These are phyloP conservation scores for Yamadazyma dendronema DNA, from an alignment of 1,139 yeast species.

Conservation along the genomic window DNA sequence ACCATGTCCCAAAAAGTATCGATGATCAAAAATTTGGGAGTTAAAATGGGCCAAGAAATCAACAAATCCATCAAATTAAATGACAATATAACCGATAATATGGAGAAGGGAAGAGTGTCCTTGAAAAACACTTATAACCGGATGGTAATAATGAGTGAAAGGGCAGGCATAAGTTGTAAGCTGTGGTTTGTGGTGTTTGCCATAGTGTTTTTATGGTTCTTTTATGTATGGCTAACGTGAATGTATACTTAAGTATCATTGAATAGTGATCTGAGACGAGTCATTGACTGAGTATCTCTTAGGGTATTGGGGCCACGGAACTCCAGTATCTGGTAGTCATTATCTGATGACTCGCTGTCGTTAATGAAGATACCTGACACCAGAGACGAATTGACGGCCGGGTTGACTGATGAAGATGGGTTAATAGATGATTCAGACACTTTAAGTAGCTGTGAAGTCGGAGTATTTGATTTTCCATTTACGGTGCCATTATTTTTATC, in stretches of 20 bases:
- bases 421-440: no score
- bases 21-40: slow-evolving; percentile 67
- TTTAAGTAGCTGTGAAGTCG: no score
- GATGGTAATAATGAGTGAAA: slow-evolving; percentile 80
- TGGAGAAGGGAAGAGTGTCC: slow-evolving; percentile 44
- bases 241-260: no score
- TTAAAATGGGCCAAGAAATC: slow-evolving; percentile 82
- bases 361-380: not conserved
- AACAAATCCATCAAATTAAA: slow-evolving; percentile 67
- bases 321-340: not conserved
- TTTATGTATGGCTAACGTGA: slow-evolving; percentile 70
- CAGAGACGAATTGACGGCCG: not conserved
- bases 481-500: no score
- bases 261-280: not conserved
- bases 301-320: not conserved
- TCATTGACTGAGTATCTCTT: not conserved
- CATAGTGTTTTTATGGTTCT: slow-evolving; percentile 63
- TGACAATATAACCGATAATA: slow-evolving; percentile 49
- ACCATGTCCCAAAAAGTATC: slow-evolving; percentile 69
- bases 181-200: slow-evolving; percentile 72
- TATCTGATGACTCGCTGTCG: not conserved
- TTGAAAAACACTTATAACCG: slow-evolving; percentile 66
- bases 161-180: slow-evolving; percentile 77
- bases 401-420: no score
- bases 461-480: no score